Conservation (phyloP, 169 alveolate species). For the Theileria annulata region DNA sequence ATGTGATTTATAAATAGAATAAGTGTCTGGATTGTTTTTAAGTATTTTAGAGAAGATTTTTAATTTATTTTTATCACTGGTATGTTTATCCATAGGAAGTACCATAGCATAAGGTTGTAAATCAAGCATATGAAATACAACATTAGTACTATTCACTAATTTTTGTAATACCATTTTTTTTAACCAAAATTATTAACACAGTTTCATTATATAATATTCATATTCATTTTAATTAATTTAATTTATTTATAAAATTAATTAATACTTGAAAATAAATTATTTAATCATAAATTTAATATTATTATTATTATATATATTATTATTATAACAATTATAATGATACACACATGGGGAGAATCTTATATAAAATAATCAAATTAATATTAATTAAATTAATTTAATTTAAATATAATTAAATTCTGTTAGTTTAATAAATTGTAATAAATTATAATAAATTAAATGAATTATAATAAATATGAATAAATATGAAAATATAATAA, state of each 20-base stretch:
- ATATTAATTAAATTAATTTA: too few relatives aligned
- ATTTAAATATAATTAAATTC: too few relatives aligned
- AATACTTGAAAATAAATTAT: too few relatives aligned
- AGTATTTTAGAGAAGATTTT: slow-evolving; percentile 47
- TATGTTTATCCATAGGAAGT: slow-evolving; percentile 54
- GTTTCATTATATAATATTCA: too few relatives aligned
- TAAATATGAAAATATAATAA: slow-evolving; percentile 52
- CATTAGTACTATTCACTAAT: slow-evolving; percentile 59
- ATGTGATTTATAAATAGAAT: background rate
- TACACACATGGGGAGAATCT: slow-evolving; percentile 10
- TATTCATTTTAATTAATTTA: too few relatives aligned
- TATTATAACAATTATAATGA: background rate
- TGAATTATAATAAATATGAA: slow-evolving; percentile 23
- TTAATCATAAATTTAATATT: background rate
- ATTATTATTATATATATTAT: background rate
- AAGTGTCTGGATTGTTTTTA: slow-evolving; percentile 24
- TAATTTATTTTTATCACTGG: slow-evolving; percentile 40
- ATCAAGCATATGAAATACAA: slow-evolving; percentile 54
- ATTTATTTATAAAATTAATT: too few relatives aligned
- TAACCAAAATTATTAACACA: too few relatives aligned
- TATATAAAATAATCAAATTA: background rate
- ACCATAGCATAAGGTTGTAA: slow-evolving; percentile 63
- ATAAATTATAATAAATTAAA: background rate
- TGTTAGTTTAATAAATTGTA: background rate
- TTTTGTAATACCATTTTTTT: slow-evolving; percentile 22